Evolutionary conservation across 2,329 filamentous ascomycete species (phyloP).

Genomic region (Colletotrichum agaves): DNA sequence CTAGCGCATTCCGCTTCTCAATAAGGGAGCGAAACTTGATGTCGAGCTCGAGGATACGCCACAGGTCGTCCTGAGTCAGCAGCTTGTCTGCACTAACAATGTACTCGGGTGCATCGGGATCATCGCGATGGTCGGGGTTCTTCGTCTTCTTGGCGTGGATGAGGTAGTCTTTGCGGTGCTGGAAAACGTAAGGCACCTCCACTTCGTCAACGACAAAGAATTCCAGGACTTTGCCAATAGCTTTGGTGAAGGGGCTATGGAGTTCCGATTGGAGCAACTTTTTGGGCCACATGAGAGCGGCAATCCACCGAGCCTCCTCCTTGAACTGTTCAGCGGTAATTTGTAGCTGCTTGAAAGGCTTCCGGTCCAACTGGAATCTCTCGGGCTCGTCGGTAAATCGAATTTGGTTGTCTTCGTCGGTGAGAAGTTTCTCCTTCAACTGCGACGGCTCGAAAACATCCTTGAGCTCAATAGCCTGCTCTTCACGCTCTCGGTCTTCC

Average conservation of each 20-base stretch:
- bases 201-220: conserved; percentile 95
- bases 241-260: conserved; percentile 84
- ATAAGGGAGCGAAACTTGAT: conserved; percentile 93
- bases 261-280: conserved; percentile 80
- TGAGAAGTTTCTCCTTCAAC: conserved; percentile 91
- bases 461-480: conserved; percentile 90
- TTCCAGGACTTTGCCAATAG: conserved; percentile 90
- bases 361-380: conserved; percentile 91
- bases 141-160: conserved; percentile 84
- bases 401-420: conserved; percentile 93
- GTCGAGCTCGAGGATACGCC: conserved; percentile 94
- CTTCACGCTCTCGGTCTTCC: conserved; percentile 80
- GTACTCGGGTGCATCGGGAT: conserved; percentile 77
- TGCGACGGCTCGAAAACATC: conserved; percentile 98
- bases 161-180: conserved; percentile 97
- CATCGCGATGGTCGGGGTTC: conserved; percentile 68
- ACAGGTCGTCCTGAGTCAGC: conserved; percentile 90
- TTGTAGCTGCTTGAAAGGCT: conserved; percentile 84
- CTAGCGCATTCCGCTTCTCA: conserved; percentile 89
- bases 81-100: conserved; percentile 86
- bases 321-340: conserved; percentile 86
- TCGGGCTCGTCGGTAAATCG: conserved; percentile 91
- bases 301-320: conserved; percentile 93
- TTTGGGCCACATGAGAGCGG: conserved; percentile 88
- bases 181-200: conserved; percentile 97